A percentile compares a stretch with the other conserved stretches of the same genome.
phyloP scores from a whole-genome alignment of 1,284 basidiomycete species.

The Cutaneotrichosporon mucoides region DNA sequence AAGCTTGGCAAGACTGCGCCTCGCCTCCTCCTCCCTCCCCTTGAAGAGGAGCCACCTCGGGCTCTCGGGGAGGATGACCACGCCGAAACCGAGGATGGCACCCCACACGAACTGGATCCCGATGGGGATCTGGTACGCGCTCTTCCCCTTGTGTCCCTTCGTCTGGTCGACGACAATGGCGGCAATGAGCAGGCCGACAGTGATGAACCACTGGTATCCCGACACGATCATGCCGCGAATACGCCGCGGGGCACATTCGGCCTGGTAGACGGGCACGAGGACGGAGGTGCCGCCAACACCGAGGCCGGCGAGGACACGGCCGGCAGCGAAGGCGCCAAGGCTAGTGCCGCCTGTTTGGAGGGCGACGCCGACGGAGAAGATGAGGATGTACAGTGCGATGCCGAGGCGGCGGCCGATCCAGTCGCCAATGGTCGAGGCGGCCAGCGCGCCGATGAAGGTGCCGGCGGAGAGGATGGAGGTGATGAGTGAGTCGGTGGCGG shows the following conservation, averaged over 20 bases:
- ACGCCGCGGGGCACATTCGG: conserved; percentile 54
- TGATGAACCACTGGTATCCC: conserved; percentile 59
- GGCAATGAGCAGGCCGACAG: conserved; percentile 69
- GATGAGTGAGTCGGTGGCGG: conserved; percentile 7
- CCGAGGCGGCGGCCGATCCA: conserved; percentile 8
- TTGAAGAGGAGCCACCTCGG: conserved; percentile 53
- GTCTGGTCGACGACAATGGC: conserved; percentile 60
- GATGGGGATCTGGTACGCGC: conserved; percentile 19
- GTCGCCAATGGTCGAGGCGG: conserved; percentile 2
- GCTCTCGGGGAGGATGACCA: conserved; percentile 52
- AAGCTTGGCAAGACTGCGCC: conserved; percentile 22
- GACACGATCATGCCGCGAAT: conserved; percentile 70
- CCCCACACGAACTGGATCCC: conserved; percentile 36
- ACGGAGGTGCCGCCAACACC: conserved; percentile 68
- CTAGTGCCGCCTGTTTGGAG: conserved; percentile 8
- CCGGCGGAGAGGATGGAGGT: conserved; percentile 6
- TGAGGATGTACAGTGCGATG: neutral
- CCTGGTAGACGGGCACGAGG: conserved; percentile 72
- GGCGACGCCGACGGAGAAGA: conserved; percentile 65
- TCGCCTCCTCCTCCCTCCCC: conserved; percentile 36
- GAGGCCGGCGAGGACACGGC: conserved; percentile 76
- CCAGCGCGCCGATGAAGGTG: conserved; percentile 6
- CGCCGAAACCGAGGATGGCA: conserved; percentile 42
- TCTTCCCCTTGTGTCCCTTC: neutral
- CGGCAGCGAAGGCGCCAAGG: conserved; percentile 56